Evolutionary conservation across 2,329 filamentous ascomycete genomes (phyloP).

Genomic region (Blastomyces parvus): DNA sequence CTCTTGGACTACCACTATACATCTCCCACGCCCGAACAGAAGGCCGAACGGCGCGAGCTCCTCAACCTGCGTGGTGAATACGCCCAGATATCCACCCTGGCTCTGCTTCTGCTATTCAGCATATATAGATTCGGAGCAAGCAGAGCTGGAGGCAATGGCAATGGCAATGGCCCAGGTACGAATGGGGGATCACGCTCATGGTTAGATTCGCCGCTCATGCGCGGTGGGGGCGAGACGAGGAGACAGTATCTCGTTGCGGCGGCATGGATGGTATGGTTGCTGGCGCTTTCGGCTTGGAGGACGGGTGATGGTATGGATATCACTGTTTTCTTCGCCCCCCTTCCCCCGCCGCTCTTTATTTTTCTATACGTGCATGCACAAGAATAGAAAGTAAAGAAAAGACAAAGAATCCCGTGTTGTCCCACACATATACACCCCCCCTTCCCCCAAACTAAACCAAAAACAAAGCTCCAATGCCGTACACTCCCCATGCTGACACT

Average conservation of each 20-base stretch:
- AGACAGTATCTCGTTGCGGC: slow-evolving; percentile 42
- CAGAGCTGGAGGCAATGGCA: background rate
- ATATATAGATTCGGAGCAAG: slow-evolving; percentile 20
- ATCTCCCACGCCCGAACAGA: slow-evolving; percentile 41
- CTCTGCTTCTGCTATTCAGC: slow-evolving; percentile 36
- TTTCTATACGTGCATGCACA: background rate
- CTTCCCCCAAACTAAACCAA: too few relatives aligned
- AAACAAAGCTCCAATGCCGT: background rate
- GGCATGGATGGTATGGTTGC: slow-evolving; percentile 45
- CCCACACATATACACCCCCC: too few relatives aligned
- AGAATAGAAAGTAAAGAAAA: background rate
- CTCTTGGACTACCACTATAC: slow-evolving; percentile 45
- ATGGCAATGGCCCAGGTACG: slow-evolving; percentile 10
- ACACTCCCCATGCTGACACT: background rate
- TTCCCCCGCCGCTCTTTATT: background rate
- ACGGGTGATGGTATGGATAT: slow-evolving; percentile 45
- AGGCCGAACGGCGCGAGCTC: slow-evolving; percentile 41
- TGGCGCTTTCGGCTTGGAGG: slow-evolving; percentile 41
- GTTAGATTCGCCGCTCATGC: slow-evolving; percentile 37
- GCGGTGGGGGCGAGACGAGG: slow-evolving; percentile 40
- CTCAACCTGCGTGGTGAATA: slow-evolving; percentile 48
- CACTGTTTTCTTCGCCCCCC: background rate
- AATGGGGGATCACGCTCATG: slow-evolving; percentile 22
- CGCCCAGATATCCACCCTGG: slow-evolving; percentile 46
- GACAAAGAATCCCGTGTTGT: too few relatives aligned